These are phyloP conservation scores for Dothistroma pini DNA, from an alignment of 2,329 filamentous ascomycete genomes.

Conservation along the genomic window DNA sequence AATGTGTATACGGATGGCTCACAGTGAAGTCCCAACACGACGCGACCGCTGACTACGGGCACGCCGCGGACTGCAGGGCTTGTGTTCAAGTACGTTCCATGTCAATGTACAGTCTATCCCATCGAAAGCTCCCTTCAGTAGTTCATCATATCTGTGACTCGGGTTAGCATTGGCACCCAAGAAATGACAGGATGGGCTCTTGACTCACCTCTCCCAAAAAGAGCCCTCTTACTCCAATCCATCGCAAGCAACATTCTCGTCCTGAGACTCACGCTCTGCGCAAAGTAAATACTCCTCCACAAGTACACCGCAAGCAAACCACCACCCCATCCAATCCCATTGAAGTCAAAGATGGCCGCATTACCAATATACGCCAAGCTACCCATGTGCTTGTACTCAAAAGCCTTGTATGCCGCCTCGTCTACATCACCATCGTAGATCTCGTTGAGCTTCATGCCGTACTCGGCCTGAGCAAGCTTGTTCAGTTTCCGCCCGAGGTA, in stretches of 20 bases:
- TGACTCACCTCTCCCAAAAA: slow-evolving; percentile 87
- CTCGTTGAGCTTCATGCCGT: slow-evolving; percentile 73
- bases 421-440: slow-evolving; percentile 87
- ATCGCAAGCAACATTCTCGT: slow-evolving; percentile 87
- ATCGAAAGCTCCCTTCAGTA: slow-evolving; percentile 20
- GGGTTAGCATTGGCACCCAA: slow-evolving; percentile 13
- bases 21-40: too few relatives aligned
- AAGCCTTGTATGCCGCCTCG: slow-evolving; percentile 87
- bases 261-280: slow-evolving; percentile 89
- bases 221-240: slow-evolving; percentile 96
- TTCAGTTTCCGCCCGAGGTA: slow-evolving; percentile 95
- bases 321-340: slow-evolving; percentile 72
- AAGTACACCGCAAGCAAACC: slow-evolving; percentile 92
- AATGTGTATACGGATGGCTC: too few relatives aligned
- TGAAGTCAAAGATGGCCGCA: slow-evolving; percentile 88
- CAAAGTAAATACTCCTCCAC: slow-evolving; percentile 96
- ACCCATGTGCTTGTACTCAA: slow-evolving; percentile 89
- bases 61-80: too few relatives aligned
- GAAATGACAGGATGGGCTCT: background rate
- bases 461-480: slow-evolving; percentile 73
- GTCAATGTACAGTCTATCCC: slow-evolving; percentile 1
- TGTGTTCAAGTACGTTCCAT: too few relatives aligned
- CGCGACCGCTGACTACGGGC: too few relatives aligned
- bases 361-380: slow-evolving; percentile 95
- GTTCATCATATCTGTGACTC: slow-evolving; percentile 33